A percentile compares a stretch with the other conserved stretches of the same genome.
phyloP scores from a whole-genome alignment of 148 eudicot genomes.

The Cornus controversa region DNA sequence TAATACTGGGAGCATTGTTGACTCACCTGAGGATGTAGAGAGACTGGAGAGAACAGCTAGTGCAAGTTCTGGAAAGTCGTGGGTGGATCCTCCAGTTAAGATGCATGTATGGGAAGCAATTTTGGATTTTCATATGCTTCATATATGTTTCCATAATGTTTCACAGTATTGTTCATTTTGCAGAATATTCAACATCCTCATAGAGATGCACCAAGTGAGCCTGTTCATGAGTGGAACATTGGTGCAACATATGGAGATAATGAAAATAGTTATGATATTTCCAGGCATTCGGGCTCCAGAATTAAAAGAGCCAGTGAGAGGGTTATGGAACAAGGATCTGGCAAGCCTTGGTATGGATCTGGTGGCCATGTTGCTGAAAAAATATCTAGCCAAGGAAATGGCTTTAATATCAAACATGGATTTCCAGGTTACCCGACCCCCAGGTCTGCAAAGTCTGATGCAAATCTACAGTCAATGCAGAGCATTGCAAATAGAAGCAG shows the following conservation, averaged over 20 bases:
- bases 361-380: conserved; percentile 45
- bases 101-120: conserved; percentile 30
- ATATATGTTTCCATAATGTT: conserved; percentile 2
- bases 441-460: conserved; percentile 26
- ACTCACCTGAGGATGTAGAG: conserved; percentile 42
- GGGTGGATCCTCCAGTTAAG: conserved; percentile 49
- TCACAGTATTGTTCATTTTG: conserved; percentile 11
- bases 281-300: conserved; percentile 47
- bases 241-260: conserved; percentile 48
- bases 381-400: conserved; percentile 55
- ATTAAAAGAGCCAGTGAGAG: conserved; percentile 42
- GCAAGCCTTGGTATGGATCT: conserved; percentile 56
- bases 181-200: conserved; percentile 50
- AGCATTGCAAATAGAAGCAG: conserved; percentile 42
- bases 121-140: not conserved
- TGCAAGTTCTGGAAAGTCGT: conserved; percentile 40
- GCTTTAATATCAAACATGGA: conserved; percentile 52
- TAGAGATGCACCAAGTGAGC: conserved; percentile 38
- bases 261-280: conserved; percentile 46
- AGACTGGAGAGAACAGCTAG: conserved; percentile 37
- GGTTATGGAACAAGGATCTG: conserved; percentile 32
- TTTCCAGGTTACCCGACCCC: conserved; percentile 37
- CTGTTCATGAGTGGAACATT: conserved; percentile 41
- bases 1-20: conserved; percentile 29
- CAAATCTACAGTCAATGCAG: conserved; percentile 29